phyloP scores from a whole-genome alignment of 768 basidiomycete genomes.

The Leccinellum albellum region DNA sequence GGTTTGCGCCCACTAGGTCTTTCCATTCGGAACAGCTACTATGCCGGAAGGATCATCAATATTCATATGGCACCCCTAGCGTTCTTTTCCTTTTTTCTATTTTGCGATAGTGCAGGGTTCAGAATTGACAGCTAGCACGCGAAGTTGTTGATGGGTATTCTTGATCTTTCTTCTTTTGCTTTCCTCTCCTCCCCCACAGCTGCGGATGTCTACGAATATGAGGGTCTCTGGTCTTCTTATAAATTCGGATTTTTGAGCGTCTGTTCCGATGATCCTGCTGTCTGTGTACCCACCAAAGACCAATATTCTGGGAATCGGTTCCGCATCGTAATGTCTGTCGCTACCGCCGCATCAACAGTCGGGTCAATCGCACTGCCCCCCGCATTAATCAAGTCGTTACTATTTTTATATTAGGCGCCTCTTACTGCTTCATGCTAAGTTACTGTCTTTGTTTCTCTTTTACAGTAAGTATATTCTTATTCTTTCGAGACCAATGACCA shows the following conservation, averaged over 20 bases:
- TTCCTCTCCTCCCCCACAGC: background rate
- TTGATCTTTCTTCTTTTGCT: background rate
- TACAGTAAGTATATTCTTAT: background rate
- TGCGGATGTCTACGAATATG: background rate
- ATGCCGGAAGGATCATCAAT: constrained; percentile 19
- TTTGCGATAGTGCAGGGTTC: background rate
- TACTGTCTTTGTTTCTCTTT: background rate
- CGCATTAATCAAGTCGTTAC: background rate
- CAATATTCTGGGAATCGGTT: background rate
- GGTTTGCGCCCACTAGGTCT: constrained; percentile 5
- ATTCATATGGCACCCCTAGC: background rate
- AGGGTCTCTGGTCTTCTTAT: background rate
- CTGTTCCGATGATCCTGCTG: background rate
- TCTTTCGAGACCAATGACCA: background rate
- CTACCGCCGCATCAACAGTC: background rate
- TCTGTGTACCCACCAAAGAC: background rate
- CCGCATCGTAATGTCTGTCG: background rate
- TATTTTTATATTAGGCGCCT: background rate
- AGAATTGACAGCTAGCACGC: background rate
- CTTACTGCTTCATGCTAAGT: background rate
- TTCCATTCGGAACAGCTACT: constrained; percentile 2
- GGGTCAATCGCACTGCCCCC: background rate
- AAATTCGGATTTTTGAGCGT: background rate
- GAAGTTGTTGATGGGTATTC: background rate
- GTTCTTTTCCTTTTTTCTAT: background rate